Base-by-base conservation (phyloP, 148 eudicot species). In the Oxyria digyna region DNA sequence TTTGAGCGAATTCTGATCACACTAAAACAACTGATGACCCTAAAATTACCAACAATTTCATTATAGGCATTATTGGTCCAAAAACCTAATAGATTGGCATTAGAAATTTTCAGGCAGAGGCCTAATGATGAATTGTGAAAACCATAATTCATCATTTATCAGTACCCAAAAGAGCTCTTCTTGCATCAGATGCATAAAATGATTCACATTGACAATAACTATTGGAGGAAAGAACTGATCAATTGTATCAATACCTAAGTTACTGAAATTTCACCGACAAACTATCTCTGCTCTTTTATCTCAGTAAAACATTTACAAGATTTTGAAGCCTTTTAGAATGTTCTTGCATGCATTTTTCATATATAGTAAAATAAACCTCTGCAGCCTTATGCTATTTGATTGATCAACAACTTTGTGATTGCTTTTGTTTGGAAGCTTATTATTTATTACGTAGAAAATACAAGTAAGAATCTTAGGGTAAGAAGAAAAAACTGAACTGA, bases 191-290 rank as follows among this genome's bases (percentile, higher is more conserved):
- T 83, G 91, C 98, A 94, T 94, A 8, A 87, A 73, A 81, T 94
- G 99, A 77, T 88, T 81, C 62, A 94, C 91, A 73, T 90, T 82
- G 29, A 94, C 85, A 68, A 94, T 72, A 18, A 94, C 82, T 46
- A 97, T 94, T 35, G 99, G 97, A 41, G 99, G 99, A 75, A 94
- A 94, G 76, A 88, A 94, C 72, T 94, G 99, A 81, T 94, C 99
- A 57, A 94, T 90, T 65, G 99, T 96, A 65, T 88, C 99, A 75
- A 88, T 88, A 49, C 96, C 96, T 71, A 94, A 82, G 77, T 90
- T 88, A 24, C 97, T 92, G 63, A 94, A 95, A 80, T 89, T 89
- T 70, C 99, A 97, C 68, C 99, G 86, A 67, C 87, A 84, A 75
- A 69, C 82, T 77, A 94, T 88, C 84, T 94, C 93, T 33, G 99